Evolutionary conservation across 768 basidiomycete species (phyloP).

Genomic region (Lyophyllum semitale): DNA sequence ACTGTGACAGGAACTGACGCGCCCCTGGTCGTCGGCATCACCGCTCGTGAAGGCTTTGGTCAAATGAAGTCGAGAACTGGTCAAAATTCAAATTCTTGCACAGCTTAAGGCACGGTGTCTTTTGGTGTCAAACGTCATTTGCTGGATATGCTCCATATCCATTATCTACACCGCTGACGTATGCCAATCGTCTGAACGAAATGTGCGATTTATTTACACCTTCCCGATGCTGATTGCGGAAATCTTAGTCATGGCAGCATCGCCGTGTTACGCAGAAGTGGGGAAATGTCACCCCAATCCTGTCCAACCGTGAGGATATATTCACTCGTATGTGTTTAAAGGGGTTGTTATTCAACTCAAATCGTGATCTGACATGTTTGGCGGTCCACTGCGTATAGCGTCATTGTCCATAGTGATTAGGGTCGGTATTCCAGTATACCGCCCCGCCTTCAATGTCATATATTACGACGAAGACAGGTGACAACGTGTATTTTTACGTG

Average conservation of each 20-base stretch:
- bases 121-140: background rate
- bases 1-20: background rate
- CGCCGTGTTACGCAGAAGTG: background rate
- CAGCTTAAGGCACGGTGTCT: background rate
- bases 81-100: background rate
- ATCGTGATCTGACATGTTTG: background rate
- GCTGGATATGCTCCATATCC: background rate
- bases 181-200: background rate
- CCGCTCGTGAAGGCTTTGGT: background rate
- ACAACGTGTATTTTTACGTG: background rate
- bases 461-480: no score
- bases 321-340: background rate
- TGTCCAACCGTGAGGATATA: background rate
- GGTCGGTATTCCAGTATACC: no score
- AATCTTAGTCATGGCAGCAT: background rate
- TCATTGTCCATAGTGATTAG: background rate
- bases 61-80: background rate
- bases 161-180: background rate
- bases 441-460: no score
- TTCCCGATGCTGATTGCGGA: background rate
- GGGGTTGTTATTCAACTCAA: background rate
- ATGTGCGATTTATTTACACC: background rate
- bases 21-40: slow-evolving; percentile 8
- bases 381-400: background rate
- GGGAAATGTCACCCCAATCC: background rate